Conservation (phyloP, 495 filamentous ascomycete species). For the Alectoria sarmentosa region DNA sequence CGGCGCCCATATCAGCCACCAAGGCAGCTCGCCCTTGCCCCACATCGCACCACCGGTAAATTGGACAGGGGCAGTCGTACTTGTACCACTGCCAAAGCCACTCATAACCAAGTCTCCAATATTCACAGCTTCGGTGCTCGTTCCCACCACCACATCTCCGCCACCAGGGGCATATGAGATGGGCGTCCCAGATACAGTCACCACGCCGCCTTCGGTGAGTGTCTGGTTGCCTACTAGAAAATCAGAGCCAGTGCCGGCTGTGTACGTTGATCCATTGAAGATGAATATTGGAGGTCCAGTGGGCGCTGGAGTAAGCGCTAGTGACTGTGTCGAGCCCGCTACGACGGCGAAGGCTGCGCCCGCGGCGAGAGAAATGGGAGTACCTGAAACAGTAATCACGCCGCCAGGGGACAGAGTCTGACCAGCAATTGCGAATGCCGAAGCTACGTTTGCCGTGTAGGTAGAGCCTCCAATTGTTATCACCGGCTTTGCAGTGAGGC, state of each 20-base stretch:
- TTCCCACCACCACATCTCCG: conserved; percentile 10
- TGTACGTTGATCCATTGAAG: conserved; percentile 7
- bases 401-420: conserved; percentile 18
- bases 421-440: conserved; percentile 13
- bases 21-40: background rate
- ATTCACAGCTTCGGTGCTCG: conserved; percentile 3
- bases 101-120: conserved; percentile 7
- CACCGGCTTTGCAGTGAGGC: background rate
- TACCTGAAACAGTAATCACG: conserved; percentile 14
- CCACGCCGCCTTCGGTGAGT: background rate
- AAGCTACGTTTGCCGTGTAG: conserved; percentile 9
- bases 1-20: background rate
- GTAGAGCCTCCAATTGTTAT: conserved; percentile 10
- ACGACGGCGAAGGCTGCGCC: conserved; percentile 10
- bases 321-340: conserved; percentile 8
- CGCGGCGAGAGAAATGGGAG: conserved; percentile 14
- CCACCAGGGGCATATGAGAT: conserved; percentile 6
- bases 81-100: background rate
- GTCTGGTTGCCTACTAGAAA: conserved; percentile 13
- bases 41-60: background rate
- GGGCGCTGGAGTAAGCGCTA: background rate
- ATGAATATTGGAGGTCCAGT: background rate
- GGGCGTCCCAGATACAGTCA: conserved; percentile 14
- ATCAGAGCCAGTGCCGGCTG: background rate
- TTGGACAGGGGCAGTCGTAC: background rate